A percentile compares a stretch with the other conserved stretches of the same genome.
phyloP scores from a whole-genome alignment of 805 yeast genomes.

The Myxozyma sirexii region DNA sequence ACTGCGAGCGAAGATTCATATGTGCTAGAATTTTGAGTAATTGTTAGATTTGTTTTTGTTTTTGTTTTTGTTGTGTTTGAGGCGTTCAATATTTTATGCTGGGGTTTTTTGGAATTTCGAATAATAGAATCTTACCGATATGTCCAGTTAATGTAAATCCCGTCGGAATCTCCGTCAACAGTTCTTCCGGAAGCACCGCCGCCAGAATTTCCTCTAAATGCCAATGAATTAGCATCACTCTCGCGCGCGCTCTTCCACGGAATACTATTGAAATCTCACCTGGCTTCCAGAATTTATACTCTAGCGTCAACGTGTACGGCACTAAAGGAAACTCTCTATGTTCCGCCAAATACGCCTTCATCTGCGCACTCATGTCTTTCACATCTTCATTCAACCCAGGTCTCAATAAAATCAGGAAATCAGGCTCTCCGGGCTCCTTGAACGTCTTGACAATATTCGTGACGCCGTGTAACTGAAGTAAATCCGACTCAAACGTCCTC shows the following conservation, averaged over 20 bases:
- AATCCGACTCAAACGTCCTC: conserved; percentile 62
- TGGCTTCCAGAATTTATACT: conserved; percentile 81
- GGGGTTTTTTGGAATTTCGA: not conserved
- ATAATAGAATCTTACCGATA: conserved; percentile 44
- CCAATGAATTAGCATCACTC: not conserved
- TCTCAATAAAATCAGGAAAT: conserved; percentile 19
- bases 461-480: conserved; percentile 70
- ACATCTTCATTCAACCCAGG: conserved; percentile 15
- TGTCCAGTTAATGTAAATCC: conserved; percentile 95
- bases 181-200: conserved; percentile 73
- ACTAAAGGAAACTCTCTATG: conserved; percentile 47
- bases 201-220: conserved; percentile 70
- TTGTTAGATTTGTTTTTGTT: not conserved
- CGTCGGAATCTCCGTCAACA: conserved; percentile 74
- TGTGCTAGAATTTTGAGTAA: conserved; percentile 57
- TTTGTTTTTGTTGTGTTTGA: not conserved
- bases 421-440: conserved; percentile 42
- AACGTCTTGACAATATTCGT: conserved; percentile 63
- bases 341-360: conserved; percentile 52
- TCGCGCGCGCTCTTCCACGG: not conserved
- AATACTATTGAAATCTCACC: conserved; percentile 10
- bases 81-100: not conserved
- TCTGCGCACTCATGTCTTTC: conserved; percentile 45
- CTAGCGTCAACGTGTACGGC: conserved; percentile 60
- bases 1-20: conserved; percentile 79